Conservation (phyloP, 192 early-diverging fungal species). For the Hyaloraphidium curvatum region DNA sequence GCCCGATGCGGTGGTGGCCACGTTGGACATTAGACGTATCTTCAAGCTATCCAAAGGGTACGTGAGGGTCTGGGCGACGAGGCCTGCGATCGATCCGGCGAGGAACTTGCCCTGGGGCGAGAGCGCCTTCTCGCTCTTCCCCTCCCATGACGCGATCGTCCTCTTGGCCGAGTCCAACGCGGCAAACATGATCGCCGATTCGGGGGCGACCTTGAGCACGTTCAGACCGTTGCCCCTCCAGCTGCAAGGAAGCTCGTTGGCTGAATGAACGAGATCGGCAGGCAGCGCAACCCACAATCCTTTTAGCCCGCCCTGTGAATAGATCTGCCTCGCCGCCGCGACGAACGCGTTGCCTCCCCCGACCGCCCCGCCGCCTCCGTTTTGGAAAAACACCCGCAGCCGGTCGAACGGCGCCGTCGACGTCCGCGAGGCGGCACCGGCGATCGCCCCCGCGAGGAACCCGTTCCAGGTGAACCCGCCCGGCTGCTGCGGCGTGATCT, state of each 20-base stretch:
- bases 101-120: slow-evolving; percentile 27
- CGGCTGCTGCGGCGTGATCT: slow-evolving; percentile 37
- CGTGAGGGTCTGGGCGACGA: slow-evolving; percentile 48
- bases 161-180: slow-evolving; percentile 43
- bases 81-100: slow-evolving; percentile 51
- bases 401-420: slow-evolving; percentile 58
- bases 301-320: background rate
- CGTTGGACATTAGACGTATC: slow-evolving; percentile 34
- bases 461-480: slow-evolving; percentile 28
- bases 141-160: slow-evolving; percentile 18
- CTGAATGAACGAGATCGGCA: background rate
- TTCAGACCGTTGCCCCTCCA: slow-evolving; percentile 62
- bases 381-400: slow-evolving; percentile 41
- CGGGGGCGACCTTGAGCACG: slow-evolving; percentile 55
- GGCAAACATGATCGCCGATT: slow-evolving; percentile 56
- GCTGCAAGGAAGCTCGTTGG: slow-evolving; percentile 15
- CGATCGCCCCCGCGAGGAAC: slow-evolving; percentile 45
- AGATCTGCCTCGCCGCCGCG: background rate
- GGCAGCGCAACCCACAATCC: background rate
- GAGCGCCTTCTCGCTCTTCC: slow-evolving; percentile 12
- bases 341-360: too few species aligned
- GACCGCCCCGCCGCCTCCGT: too few species aligned
- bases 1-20: background rate
- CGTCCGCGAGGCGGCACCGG: slow-evolving; percentile 50
- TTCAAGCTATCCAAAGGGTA: slow-evolving; percentile 62